A percentile compares a stretch with the other conserved stretches of the same genome.
phyloP scores from a whole-genome alignment of 345 rosid genomes.

The Euphorbia pulcherrima region DNA sequence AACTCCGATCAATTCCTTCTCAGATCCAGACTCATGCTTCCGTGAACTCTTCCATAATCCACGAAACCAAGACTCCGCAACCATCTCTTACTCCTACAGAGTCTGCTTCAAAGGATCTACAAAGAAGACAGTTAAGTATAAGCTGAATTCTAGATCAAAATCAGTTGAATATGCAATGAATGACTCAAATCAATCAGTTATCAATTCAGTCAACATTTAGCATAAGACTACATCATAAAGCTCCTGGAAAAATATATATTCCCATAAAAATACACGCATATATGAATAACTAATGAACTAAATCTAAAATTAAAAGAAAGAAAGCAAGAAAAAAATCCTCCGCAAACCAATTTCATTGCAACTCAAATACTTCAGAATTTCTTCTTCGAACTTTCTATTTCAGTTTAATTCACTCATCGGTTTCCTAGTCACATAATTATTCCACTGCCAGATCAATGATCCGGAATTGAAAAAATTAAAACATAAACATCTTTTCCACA shows the following conservation, averaged over 20 bases:
- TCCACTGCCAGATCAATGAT: not conserved
- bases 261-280: not conserved
- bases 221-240: not conserved
- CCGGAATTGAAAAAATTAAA: not conserved
- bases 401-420: not conserved
- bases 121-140: not conserved
- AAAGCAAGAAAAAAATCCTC: not conserved
- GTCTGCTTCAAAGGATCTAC: not conserved
- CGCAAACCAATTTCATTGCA: not conserved
- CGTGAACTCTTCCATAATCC: slow-evolving; percentile 61
- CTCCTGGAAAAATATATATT: not conserved
- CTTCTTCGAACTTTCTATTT: not conserved
- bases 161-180: not conserved
- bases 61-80: slow-evolving; percentile 89
- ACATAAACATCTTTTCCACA: too few relatives aligned
- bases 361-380: not conserved
- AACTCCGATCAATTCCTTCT: slow-evolving; percentile 65
- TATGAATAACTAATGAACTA: too few relatives aligned
- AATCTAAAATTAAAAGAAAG: not conserved
- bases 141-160: not conserved
- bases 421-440: not conserved
- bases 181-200: not conserved
- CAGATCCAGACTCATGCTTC: slow-evolving; percentile 49
- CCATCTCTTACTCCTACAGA: slow-evolving; percentile 41
- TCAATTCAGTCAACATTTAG: not conserved